A percentile compares a stretch with the other conserved stretches of the same genome.
Evolutionary conservation across 139 green algal genomes (phyloP).

Genomic region (Marvania coccoides): DNA sequence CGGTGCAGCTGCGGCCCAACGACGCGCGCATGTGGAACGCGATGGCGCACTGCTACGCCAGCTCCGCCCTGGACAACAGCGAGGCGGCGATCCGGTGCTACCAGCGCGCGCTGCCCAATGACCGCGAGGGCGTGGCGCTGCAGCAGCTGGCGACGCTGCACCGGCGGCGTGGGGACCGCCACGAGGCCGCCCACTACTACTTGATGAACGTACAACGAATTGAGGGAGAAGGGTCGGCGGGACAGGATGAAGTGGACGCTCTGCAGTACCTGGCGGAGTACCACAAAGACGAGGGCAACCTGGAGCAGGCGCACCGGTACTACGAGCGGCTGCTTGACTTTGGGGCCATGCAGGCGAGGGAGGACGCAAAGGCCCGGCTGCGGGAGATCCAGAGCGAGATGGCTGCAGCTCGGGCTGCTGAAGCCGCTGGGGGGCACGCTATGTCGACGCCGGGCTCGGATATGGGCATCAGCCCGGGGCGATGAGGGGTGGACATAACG

Average conservation of each 20-base stretch:
- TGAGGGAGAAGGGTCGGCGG: slow-evolving; percentile 41
- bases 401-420: not conserved
- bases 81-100: slow-evolving; percentile 82
- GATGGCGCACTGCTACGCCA: slow-evolving; percentile 92
- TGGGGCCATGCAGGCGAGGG: slow-evolving; percentile 55
- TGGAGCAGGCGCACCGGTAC: slow-evolving; percentile 52
- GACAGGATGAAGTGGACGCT: slow-evolving; percentile 68
- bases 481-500: no score
- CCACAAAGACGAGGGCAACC: slow-evolving; percentile 48
- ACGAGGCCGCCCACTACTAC: slow-evolving; percentile 69
- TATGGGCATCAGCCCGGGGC: not conserved
- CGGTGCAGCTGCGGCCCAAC: slow-evolving; percentile 63
- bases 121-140: slow-evolving; percentile 69
- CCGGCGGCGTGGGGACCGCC: slow-evolving; percentile 36
- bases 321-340: slow-evolving; percentile 78
- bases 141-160: slow-evolving; percentile 76
- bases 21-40: slow-evolving; percentile 97
- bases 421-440: not conserved
- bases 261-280: slow-evolving; percentile 74
- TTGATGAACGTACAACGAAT: slow-evolving; percentile 62
- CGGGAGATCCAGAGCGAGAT: slow-evolving; percentile 56
- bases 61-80: slow-evolving; percentile 48
- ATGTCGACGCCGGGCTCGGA: not conserved
- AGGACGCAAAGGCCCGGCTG: slow-evolving; percentile 76
- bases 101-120: slow-evolving; percentile 48